Evolutionary conservation across 2,329 filamentous ascomycete genomes (phyloP), one percentile per base, ranked within the genome.

Genomic region (Cordyceps farinosa): DNA sequence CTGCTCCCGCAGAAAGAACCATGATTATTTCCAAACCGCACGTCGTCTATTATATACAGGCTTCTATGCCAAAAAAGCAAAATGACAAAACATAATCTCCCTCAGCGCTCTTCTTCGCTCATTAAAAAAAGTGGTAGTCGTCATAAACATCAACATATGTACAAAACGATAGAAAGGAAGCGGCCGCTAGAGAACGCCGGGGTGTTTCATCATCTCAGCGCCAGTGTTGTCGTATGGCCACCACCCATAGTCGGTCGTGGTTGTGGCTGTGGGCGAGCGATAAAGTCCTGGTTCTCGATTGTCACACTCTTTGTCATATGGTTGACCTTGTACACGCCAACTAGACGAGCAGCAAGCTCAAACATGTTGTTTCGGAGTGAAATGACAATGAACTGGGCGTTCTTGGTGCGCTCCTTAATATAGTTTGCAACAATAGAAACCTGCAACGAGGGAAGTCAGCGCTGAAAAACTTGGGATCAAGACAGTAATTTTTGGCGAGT

Each of bases 351-450:
- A n/a, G 96, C 94, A 67, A 99, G 87, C 82, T 99, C 95, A 77
- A 99, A 99, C 95, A 99, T 99, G 81, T 99, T 99, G 79, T 99
- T 99, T 71, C 95, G 85, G 71, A 99, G 82, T 17, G 92, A 97
- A 73, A 99, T 99, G 72, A 99, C 95, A 70, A 99, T 95, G 76
- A 99, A 99, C 74, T 99, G 95, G 1, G 95, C 96, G 78, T 99
- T 99, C 84, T 97, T 98, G 65, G 95, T 99, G 61, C 95, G 85
- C 80, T 99, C 95, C 80, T 97, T 98, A 84, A 99, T 99, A 76
- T 99, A 99, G 71, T 92, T 95, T 64, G 95, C 95, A 52, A 99
- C 95, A 72, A 99, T 99, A 1, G 92, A 97, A 47, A 98, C 91
- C 91, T 94, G 69, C 17, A 2, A 30, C 54, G 3, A n/a, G n/a